phyloP scores from a whole-genome alignment of 2,329 filamentous ascomycete genomes.

The Dothistroma septosporum region DNA sequence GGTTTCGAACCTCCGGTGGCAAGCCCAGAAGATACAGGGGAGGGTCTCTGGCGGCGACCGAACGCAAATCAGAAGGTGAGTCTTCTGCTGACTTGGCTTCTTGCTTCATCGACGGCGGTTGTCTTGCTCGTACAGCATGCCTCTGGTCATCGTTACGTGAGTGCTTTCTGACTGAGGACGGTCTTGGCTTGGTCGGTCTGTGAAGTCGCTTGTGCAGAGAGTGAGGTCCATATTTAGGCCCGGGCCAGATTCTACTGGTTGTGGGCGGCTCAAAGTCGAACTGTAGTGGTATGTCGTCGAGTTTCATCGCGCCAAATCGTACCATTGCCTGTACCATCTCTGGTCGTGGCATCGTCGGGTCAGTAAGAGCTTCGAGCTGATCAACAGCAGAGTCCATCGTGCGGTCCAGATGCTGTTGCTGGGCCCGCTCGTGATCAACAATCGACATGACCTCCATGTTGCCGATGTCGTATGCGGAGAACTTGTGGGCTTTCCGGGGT shows the following conservation, averaged over 20 bases:
- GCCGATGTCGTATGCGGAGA: neutral
- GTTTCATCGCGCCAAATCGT: constrained; percentile 13
- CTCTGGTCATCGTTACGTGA: constrained; percentile 3
- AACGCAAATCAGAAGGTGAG: neutral
- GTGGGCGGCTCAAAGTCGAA: constrained; percentile 21
- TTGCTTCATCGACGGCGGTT: constrained; percentile 7
- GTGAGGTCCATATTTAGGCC: constrained; percentile 14
- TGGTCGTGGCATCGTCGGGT: constrained; percentile 6
- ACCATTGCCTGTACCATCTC: constrained; percentile 12
- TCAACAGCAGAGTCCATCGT: constrained; percentile 18
- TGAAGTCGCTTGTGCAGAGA: constrained; percentile 19
- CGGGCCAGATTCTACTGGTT: constrained; percentile 17
- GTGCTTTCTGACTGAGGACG: constrained; percentile 9
- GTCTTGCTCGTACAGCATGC: neutral
- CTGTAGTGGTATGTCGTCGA: constrained; percentile 5
- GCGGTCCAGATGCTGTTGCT: constrained; percentile 10
- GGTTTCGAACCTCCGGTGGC: constrained; percentile 22
- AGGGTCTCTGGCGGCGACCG: constrained; percentile 12
- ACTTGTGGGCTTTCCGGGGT: constrained; percentile 3
- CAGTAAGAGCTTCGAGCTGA: constrained; percentile 18
- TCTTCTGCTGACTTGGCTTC: neutral
- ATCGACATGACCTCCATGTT: constrained; percentile 18
- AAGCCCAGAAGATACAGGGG: constrained; percentile 17
- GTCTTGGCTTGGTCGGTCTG: constrained; percentile 3
- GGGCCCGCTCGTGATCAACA: constrained; percentile 15